Conservation (phyloP, 2,329 filamentous ascomycete genomes). For the Pseudogymnoascus sp. region DNA sequence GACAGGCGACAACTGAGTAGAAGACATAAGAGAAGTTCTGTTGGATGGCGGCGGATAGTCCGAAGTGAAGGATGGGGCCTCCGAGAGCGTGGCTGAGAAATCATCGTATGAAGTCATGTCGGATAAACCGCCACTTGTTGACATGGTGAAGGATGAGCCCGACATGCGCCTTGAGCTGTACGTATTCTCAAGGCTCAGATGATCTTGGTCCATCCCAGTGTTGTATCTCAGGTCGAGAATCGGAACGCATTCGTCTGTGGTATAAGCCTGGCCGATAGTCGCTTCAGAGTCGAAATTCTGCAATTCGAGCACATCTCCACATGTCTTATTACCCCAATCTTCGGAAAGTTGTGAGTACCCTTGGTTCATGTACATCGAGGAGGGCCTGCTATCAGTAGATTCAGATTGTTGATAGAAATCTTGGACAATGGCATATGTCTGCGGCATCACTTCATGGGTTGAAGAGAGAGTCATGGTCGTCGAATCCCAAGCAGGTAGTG, state of each 20-base stretch:
- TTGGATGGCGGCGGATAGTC: constrained; percentile 55
- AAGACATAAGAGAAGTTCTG: constrained; percentile 61
- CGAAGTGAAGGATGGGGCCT: constrained; percentile 57
- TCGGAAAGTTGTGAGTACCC: constrained; percentile 25
- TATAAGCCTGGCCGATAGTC: constrained; percentile 54
- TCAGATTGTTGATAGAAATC: constrained; percentile 46
- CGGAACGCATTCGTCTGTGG: constrained; percentile 54
- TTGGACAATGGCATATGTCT: constrained; percentile 50
- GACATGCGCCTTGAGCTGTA: constrained; percentile 56
- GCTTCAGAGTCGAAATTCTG: constrained; percentile 49
- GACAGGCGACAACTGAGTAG: constrained; percentile 63
- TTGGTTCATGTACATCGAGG: constrained; percentile 4
- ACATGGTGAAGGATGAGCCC: constrained; percentile 66
- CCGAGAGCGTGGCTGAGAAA: constrained; percentile 56
- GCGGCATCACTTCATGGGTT: constrained; percentile 41
- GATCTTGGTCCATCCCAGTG: constrained; percentile 42
- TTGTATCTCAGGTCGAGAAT: constrained; percentile 53
- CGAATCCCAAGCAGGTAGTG: constrained; percentile 50
- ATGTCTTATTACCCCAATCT: constrained; percentile 47
- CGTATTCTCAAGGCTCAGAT: constrained; percentile 43
- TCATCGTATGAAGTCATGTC: constrained; percentile 67
- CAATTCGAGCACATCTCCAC: constrained; percentile 49
- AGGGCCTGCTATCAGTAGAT: constrained; percentile 41
- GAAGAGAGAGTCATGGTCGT: constrained; percentile 45
- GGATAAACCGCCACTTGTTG: constrained; percentile 54